These are phyloP conservation scores for Termitomyces sp. DNA, from an alignment of 768 basidiomycete species.

Conservation along the genomic window DNA sequence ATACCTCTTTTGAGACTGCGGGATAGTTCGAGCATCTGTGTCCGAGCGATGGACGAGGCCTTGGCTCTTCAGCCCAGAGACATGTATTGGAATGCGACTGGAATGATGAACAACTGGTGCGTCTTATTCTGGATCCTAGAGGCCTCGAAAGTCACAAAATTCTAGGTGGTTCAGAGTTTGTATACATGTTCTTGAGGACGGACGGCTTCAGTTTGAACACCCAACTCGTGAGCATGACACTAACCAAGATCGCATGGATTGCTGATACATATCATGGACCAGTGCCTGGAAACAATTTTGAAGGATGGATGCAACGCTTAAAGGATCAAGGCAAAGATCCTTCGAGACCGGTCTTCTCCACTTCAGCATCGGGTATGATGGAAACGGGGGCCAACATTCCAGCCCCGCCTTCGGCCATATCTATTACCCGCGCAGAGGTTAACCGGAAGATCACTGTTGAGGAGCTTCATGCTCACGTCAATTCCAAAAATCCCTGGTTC, in stretches of 20 bases:
- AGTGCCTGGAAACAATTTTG: conserved; percentile 37
- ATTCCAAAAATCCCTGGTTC: conserved; percentile 1
- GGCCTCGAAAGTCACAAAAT: neutral
- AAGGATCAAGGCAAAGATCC: conserved; percentile 43
- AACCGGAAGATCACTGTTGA: conserved; percentile 22
- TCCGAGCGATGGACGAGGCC: conserved; percentile 55
- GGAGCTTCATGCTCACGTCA: neutral
- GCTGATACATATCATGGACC: neutral
- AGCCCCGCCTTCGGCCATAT: conserved; percentile 19
- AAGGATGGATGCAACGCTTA: conserved; percentile 64
- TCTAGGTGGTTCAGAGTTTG: conserved; percentile 57
- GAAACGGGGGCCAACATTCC: neutral
- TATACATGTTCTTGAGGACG: conserved; percentile 31
- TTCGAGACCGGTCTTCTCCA: conserved; percentile 35
- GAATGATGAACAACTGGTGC: conserved; percentile 64
- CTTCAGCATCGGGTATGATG: neutral
- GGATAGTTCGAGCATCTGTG: conserved; percentile 34
- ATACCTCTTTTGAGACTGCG: conserved; percentile 31
- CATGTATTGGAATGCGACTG: conserved; percentile 59
- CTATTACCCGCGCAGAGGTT: conserved; percentile 44
- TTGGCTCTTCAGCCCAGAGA: conserved; percentile 47
- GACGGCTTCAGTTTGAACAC: conserved; percentile 50
- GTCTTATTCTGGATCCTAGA: conserved; percentile 1
- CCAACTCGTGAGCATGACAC: conserved; percentile 27
- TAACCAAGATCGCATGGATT: neutral